Conservation (phyloP, 192 early-diverging fungal genomes). For the Mortierella hygrophila region DNA sequence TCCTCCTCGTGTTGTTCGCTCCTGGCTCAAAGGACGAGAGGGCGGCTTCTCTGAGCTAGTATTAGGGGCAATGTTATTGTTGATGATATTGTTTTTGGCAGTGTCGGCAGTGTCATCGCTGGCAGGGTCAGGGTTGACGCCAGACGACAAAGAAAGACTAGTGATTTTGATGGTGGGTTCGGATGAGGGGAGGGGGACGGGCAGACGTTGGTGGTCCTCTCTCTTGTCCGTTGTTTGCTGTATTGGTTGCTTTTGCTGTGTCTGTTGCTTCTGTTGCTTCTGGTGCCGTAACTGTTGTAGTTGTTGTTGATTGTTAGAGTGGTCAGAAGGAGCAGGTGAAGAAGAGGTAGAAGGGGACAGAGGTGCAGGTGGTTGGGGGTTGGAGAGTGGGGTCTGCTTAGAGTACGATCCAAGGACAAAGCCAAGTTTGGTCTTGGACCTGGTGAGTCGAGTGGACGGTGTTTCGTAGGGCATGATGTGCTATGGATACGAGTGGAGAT, state of each 20-base stretch:
- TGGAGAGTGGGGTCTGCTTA: not conserved
- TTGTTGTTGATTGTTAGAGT: not conserved
- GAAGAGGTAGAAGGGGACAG: not conserved
- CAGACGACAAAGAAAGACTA: not conserved
- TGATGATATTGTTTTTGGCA: not conserved
- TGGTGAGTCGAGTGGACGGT: not conserved
- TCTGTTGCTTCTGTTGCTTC: not conserved
- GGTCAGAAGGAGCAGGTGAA: not conserved
- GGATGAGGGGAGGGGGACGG: not conserved
- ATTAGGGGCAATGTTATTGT: not conserved
- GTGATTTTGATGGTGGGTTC: not conserved
- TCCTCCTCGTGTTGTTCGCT: slow-evolving; percentile 1
- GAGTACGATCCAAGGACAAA: not conserved
- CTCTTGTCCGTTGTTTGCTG: not conserved
- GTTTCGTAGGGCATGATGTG: not conserved
- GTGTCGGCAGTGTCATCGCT: slow-evolving; percentile 3
- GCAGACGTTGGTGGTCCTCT: not conserved
- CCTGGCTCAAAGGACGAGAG: not conserved
- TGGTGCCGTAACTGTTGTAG: not conserved
- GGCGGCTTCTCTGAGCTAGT: not conserved
- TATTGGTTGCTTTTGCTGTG: not conserved
- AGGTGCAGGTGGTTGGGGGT: not conserved
- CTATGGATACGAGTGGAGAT: not conserved
- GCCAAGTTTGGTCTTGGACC: not conserved
- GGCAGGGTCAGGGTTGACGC: not conserved